phyloP scores from a whole-genome alignment of 106 monocot genomes.

The Phalaenopsis equestris region DNA sequence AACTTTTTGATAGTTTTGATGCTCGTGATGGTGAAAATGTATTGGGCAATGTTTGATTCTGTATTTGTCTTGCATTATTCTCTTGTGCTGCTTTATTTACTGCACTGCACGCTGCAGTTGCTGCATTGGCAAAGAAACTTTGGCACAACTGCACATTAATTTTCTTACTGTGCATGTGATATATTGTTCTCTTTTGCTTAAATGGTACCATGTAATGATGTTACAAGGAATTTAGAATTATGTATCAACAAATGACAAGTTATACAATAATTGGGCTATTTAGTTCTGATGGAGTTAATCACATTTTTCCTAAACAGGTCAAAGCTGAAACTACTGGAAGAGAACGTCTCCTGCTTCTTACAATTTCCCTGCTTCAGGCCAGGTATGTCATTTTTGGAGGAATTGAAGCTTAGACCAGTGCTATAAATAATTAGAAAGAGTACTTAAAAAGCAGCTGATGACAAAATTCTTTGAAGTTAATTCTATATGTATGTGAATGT shows the following conservation, averaged over 20 bases:
- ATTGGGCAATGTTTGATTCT: too few species aligned
- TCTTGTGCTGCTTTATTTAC: neutral
- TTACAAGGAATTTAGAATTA: constrained; percentile 1
- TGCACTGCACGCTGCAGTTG: neutral
- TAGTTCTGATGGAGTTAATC: constrained; percentile 8
- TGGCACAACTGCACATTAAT: neutral
- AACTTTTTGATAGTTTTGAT: neutral
- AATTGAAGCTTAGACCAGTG: neutral
- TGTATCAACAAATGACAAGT: neutral
- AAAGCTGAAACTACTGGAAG: constrained; percentile 42
- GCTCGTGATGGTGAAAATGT: too few species aligned
- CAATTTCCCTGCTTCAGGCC: constrained; percentile 64
- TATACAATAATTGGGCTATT: neutral
- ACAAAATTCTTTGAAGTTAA: neutral
- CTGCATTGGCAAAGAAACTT: neutral
- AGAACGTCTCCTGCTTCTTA: constrained; percentile 51
- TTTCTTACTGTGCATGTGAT: neutral
- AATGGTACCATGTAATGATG: neutral
- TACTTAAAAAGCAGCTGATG: neutral
- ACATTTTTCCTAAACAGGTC: constrained; percentile 14
- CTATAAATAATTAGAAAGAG: neutral
- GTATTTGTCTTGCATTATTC: neutral
- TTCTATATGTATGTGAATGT: neutral
- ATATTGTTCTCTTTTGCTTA: neutral
- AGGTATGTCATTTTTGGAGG: constrained; percentile 32